A percentile compares a stretch with the other conserved stretches of the same genome.
Conservation (phyloP, 163 green algal species). For the Scenedesmus sp. region DNA sequence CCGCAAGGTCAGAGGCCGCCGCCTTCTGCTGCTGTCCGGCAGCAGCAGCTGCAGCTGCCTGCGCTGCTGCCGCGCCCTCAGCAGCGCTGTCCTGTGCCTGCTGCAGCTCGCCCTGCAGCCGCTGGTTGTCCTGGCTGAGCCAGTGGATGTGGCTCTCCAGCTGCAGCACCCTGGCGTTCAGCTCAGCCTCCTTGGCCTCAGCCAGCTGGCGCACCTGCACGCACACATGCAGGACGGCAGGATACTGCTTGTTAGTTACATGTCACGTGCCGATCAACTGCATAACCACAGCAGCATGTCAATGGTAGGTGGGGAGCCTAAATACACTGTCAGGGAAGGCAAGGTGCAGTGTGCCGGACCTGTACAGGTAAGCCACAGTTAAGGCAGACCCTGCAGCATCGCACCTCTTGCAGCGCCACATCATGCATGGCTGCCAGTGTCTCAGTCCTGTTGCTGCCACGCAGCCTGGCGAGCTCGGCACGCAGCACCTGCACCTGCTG, state of each 20-base stretch:
- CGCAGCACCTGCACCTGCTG: slow-evolving; percentile 49
- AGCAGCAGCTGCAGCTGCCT: neutral
- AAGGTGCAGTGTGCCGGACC: too few relatives aligned
- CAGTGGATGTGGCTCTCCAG: slow-evolving; percentile 73
- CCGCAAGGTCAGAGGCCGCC: neutral
- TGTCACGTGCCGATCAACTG: neutral
- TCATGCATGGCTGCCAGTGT: slow-evolving; percentile 38
- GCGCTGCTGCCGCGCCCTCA: slow-evolving; percentile 24
- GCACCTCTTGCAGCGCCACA: slow-evolving; percentile 52
- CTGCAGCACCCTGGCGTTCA: slow-evolving; percentile 69
- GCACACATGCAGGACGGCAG: neutral
- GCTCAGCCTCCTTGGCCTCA: slow-evolving; percentile 66
- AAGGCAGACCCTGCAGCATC: neutral
- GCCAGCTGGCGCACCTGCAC: slow-evolving; percentile 46
- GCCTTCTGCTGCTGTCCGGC: neutral
- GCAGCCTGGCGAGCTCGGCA: slow-evolving; percentile 13
- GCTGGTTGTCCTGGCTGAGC: slow-evolving; percentile 67
- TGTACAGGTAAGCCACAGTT: neutral
- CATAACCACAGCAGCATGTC: neutral
- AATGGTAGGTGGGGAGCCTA: too few relatives aligned
- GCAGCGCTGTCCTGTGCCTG: slow-evolving; percentile 1
- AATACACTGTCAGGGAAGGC: too few relatives aligned
- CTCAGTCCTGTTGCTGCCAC: slow-evolving; percentile 18
- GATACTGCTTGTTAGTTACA: neutral
- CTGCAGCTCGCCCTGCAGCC: slow-evolving; percentile 53